A percentile compares a stretch with the other conserved stretches of the same genome.
Conservation (phyloP, 208 protist genomes). For the Balamuthia mandrillaris region DNA sequence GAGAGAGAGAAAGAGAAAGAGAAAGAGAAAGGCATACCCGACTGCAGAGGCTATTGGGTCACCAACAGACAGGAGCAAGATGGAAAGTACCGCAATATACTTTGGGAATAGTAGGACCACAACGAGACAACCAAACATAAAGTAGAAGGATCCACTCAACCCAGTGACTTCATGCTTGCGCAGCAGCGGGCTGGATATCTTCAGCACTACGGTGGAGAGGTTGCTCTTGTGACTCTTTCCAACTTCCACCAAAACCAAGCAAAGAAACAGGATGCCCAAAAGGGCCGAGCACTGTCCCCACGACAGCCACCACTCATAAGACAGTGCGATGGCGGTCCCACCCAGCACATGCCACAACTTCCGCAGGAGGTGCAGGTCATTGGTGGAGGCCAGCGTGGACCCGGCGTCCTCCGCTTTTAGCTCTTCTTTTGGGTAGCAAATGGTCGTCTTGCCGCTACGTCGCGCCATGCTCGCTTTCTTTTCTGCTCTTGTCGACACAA, state of each 20-base stretch:
- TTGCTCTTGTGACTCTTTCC: not conserved
- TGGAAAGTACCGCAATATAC: constrained; percentile 17
- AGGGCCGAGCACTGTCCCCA: not conserved
- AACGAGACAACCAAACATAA: constrained; percentile 15
- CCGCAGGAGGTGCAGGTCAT: constrained; percentile 22
- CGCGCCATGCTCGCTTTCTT: no score
- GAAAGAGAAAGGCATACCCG: not conserved
- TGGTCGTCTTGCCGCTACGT: no score
- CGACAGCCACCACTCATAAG: not conserved
- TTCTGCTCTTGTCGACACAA: no score
- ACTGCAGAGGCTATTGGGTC: constrained; percentile 24
- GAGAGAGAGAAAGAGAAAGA: no score
- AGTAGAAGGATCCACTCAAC: constrained; percentile 32
- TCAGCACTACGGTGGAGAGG: not conserved
- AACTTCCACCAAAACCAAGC: constrained; percentile 21
- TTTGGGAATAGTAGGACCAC: constrained; percentile 33
- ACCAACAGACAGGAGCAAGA: constrained; percentile 8
- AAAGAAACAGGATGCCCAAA: not conserved
- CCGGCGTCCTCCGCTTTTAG: no score
- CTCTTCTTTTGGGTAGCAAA: no score
- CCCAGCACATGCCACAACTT: constrained; percentile 38
- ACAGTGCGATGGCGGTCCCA: not conserved
- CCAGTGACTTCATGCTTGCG: constrained; percentile 14
- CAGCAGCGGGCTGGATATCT: constrained; percentile 8
- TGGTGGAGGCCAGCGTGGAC: constrained; percentile 24